Evolutionary conservation across 306 rosid genomes (phyloP), one percentile per base, ranked within the genome.

Genomic region (Echinosophora koreensis): DNA sequence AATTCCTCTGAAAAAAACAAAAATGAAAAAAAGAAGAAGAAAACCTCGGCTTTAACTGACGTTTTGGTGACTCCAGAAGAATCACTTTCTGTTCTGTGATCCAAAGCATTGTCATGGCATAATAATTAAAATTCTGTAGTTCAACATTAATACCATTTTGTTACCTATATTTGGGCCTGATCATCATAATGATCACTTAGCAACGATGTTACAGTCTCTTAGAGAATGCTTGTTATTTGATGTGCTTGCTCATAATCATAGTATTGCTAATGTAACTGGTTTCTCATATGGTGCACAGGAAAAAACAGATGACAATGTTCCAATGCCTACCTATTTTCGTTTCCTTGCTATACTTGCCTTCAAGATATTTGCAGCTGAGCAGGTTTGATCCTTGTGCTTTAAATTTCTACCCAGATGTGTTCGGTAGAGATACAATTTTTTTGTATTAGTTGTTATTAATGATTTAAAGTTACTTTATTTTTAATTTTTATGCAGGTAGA

Each of bases 311-410:
- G 88, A 86, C 41, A 77, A 77, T 74, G 7, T 91, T 72, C 97
- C 98, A 17, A 91, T 93, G 98, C 98, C 98, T 35, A 79, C 88
- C 76, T 88, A 86, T 83, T 93, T 93, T 71, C 98, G 93, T 71
- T 93, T 93, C 85, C 96, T 93, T 42, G 93, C 97, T 32, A 87
- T 93, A 76, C 97, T 93, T 80, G 98, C 97, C 52, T 87, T 93
- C 92, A 91, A 93, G 86, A 91, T 93, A 83, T 93, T 93, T 83
- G 88, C 96, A 54, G 91, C 81, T 38, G 98, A 91, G 76, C 87
- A 93, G 98, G 97, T 93, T 78, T 77, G 81, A 62, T 77, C 41
- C 16, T 16, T 12, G 0, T 38, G 61, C 22, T 84, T 76, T 56
- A 27, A 70, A 67, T 61, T 59, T 72, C 62, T 15, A 37, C 60